A percentile compares a stretch with the other conserved stretches of the same genome.
phyloP scores from a whole-genome alignment of 2,329 filamentous ascomycete genomes.

The Parafenestella ontariensis region DNA sequence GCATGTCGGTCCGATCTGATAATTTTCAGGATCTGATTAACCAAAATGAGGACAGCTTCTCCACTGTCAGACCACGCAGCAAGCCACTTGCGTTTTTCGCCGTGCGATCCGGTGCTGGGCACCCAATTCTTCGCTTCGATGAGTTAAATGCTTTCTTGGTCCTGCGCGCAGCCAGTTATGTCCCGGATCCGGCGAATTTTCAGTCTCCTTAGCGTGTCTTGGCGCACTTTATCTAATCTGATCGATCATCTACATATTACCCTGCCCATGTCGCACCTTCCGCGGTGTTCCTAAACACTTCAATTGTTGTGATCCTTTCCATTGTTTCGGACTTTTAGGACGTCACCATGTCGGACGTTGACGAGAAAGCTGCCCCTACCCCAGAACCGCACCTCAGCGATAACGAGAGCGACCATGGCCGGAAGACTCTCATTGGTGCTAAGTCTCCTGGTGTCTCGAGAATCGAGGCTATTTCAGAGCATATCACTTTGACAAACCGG shows the following conservation, averaged over 20 bases:
- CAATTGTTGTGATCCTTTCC: neutral
- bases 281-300: neutral
- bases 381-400: no score
- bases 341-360: neutral
- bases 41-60: no score
- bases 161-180: no score
- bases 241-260: neutral
- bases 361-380: neutral
- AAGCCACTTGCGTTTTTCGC: no score
- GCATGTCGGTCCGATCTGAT: no score
- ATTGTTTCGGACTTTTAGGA: neutral
- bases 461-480: conserved; percentile 63
- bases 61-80: no score
- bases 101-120: no score
- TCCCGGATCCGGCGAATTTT: neutral
- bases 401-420: neutral
- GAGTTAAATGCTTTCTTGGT: no score
- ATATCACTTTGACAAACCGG: conserved; percentile 62
- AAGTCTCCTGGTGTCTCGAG: conserved; percentile 64
- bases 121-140: no score
- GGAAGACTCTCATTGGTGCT: conserved; percentile 25
- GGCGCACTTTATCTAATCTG: neutral
- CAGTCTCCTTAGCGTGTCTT: neutral
- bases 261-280: neutral
- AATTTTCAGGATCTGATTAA: no score